These are phyloP conservation scores for Dictyostelium gargantuum DNA, from an alignment of 208 protist species.

Conservation along the genomic window DNA sequence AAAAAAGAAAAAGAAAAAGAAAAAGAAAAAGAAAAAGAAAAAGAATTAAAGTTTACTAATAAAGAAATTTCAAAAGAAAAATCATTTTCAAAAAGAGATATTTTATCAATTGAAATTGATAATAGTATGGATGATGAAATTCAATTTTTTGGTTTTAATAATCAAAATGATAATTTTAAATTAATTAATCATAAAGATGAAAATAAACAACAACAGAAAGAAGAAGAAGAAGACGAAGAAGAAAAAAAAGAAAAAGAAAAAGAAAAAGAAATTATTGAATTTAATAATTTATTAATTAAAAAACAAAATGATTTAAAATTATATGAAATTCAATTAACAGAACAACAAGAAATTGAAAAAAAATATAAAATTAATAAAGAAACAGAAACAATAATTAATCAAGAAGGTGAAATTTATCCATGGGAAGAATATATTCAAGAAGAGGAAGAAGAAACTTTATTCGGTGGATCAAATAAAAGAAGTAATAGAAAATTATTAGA, in stretches of 20 bases:
- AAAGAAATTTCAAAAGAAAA: background rate
- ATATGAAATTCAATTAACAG: background rate
- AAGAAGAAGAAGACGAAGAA: background rate
- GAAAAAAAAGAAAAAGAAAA: background rate
- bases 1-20: too few relatives aligned
- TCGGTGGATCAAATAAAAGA: background rate
- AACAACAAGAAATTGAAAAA: background rate
- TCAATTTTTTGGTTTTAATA: background rate
- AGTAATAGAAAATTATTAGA: conserved; percentile 72
- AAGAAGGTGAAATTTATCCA: conserved; percentile 34
- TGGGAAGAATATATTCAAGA: background rate
- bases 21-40: too few relatives aligned
- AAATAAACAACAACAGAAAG: background rate
- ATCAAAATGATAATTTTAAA: background rate
- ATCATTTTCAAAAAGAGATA: background rate
- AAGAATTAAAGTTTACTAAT: too few relatives aligned
- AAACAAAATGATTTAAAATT: background rate
- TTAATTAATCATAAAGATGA: background rate
- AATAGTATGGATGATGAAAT: background rate
- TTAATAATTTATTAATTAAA: background rate
- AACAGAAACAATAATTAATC: background rate
- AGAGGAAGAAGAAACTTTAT: background rate
- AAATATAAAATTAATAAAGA: conserved; percentile 46
- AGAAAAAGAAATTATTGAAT: background rate
- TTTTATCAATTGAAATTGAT: background rate